These are phyloP conservation scores for Saccharomyces hybrid DNA, from an alignment of 1,139 yeast species.

Conservation along the genomic window DNA sequence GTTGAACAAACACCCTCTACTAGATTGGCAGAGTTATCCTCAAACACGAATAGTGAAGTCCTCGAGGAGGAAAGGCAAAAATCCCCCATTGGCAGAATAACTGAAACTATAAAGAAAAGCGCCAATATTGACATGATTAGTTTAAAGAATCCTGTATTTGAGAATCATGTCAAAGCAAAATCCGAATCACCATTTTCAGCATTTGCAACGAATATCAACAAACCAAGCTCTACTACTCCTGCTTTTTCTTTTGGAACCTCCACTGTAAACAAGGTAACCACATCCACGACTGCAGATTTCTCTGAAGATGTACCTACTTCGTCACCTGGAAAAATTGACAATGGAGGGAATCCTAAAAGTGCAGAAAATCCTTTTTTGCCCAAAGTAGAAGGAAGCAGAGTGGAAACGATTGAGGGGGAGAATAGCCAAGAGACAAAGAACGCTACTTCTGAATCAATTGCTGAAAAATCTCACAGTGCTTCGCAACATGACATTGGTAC, in stretches of 20 bases:
- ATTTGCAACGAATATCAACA: slow-evolving; percentile 17
- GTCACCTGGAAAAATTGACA: slow-evolving; percentile 1
- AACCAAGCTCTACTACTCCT: slow-evolving; percentile 10
- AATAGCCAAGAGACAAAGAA: background rate
- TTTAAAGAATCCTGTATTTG: slow-evolving; percentile 6
- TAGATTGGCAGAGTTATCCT: background rate
- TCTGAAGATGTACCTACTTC: background rate
- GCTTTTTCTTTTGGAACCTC: slow-evolving; percentile 15
- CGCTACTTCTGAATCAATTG: background rate
- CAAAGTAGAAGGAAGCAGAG: background rate
- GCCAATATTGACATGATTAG: slow-evolving; percentile 19
- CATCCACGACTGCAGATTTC: background rate
- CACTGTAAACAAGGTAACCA: background rate
- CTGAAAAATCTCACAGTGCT: background rate
- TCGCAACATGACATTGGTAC: background rate
- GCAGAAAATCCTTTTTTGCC: background rate
- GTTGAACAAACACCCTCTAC: slow-evolving; percentile 16
- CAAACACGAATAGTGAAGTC: background rate
- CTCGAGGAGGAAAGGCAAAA: background rate
- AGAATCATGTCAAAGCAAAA: background rate
- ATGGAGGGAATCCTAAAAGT: slow-evolving; percentile 1
- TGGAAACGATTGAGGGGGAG: background rate
- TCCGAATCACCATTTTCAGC: slow-evolving; percentile 21
- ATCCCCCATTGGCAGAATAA: slow-evolving; percentile 16
- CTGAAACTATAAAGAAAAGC: slow-evolving; percentile 25